Evolutionary conservation across 306 rosid species (phyloP), one percentile per base, ranked within the genome.

Genomic region (Cucurbita ficifolia): DNA sequence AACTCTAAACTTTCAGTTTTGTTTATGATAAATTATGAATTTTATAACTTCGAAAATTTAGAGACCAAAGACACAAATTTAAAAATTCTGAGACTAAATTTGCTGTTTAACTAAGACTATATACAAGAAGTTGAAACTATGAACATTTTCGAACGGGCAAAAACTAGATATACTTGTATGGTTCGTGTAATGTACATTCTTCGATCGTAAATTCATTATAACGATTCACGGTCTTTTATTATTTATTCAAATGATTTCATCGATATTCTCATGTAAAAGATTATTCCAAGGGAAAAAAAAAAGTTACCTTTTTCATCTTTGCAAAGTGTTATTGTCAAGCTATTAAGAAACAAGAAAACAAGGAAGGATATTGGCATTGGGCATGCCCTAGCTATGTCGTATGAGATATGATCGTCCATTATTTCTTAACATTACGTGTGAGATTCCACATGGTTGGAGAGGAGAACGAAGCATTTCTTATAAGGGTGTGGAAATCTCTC

Each of bases 261-360:
- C 33, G 33, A 29, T 49, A 49, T 49, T 49, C n/a, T 49, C 14
- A 7, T 14, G 53, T 14, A 49, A 49, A 7, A 0, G n/a, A 49
- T 49, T 49, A 14, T 49, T 49, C 14, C 53, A 49, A 49, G 13
- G 18, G 1, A 5, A 14, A 14, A 14, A 49, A 5, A 49, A 13
- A 4, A 67, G 72, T n/a, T 18, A 64, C 54, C 52, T 67, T 54
- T 67, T 67, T 67, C 54, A 42, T 19, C 22, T 45, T 48, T 46
- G 7, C 13, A 68, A 68, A 68, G 73, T 52, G 46, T 69, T 10
- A 22, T 69, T 48, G 74, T 69, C 74, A 69, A 69, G 74, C 58
- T 48, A 69, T 69, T 24, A 22, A 48, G 55, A 69, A 69, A 69
- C 74, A 48, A 29, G 35, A 69, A 12, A 69, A 33, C 33, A 60